Percentiles rank a stretch among this genome's conserved stretches.
These are phyloP conservation scores for Leucocoprinus birnbaumii DNA, from an alignment of 768 basidiomycete species.

Conservation along the genomic window DNA sequence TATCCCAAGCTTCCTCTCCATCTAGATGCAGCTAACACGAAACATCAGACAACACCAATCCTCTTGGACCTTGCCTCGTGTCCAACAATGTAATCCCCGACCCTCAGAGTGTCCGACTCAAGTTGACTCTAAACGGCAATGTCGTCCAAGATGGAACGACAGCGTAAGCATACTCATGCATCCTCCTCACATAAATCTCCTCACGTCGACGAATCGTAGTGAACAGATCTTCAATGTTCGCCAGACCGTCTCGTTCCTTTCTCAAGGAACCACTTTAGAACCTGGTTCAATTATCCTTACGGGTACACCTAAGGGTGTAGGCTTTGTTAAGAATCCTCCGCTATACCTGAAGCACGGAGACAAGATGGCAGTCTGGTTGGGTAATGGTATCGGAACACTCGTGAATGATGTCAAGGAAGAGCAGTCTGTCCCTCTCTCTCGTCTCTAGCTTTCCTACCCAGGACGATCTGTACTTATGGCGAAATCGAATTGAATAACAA, in stretches of 20 bases:
- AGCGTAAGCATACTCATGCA: constrained; percentile 45
- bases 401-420: constrained; percentile 81
- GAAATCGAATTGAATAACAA: neutral
- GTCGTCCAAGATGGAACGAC: constrained; percentile 76
- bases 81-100: constrained; percentile 60
- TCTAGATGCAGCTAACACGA: neutral
- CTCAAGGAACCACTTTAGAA: constrained; percentile 80
- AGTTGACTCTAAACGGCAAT: constrained; percentile 63
- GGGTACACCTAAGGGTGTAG: constrained; percentile 80
- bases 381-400: constrained; percentile 74
- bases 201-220: constrained; percentile 30
- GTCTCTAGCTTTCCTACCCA: neutral
- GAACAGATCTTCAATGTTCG: constrained; percentile 81
- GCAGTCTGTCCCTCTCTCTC: constrained; percentile 8
- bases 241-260: constrained; percentile 76
- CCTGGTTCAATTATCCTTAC: constrained; percentile 84
- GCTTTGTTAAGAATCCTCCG: constrained; percentile 71
- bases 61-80: constrained; percentile 81
- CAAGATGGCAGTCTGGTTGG: constrained; percentile 63
- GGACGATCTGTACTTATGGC: neutral
- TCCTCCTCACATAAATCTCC: neutral
- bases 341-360: constrained; percentile 75
- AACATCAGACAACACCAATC: constrained; percentile 58
- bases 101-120: constrained; percentile 62
- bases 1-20: neutral